Base-by-base conservation (phyloP, 306 rosid genomes). In the Astragalus glycyphyllos region DNA sequence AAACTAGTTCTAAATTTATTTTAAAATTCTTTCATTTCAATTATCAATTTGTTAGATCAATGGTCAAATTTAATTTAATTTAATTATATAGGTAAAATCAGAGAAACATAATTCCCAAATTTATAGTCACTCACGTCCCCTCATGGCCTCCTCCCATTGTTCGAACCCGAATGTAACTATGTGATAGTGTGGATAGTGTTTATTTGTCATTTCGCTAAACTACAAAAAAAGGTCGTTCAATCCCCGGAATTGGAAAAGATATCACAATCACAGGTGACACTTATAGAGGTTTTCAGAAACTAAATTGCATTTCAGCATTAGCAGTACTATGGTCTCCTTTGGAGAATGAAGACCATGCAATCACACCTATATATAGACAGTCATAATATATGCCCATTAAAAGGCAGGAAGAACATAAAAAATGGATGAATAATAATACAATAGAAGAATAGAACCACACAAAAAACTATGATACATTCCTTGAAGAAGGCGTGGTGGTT, bases 351-450 rank as follows among this genome's bases (percentile, higher is more conserved):
- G 69, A 31, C 65, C 51, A 71, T 34, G 34, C 74, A 62, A 72
- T 76, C 48, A 63, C 51, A 20, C 35, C 41, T 57, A 80, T 46
- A 68, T 7, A 45, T 49, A 49, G 65, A 53, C 26, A 23, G 63
- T 41, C 47, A 49, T 17, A 50, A n/a, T 62, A 65, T 64, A 54
- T 31, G 9, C 58, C 72, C 54, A 11, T 15, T 50, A 54, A 15
- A 71, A 55, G 69, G 46, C 68, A 74, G 38, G 38, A 74, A 54
- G 10, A 58, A 66, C 79, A 74, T 35, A 80, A 90, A 90, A 87
- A 86, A 81, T 81, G 88, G 67, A 76, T 75, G 75, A 75, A 74
- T 78, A 66, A 76, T 59, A 61, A 71, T 85, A 82, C 83, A 85
- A 76, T 61, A 17, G 65, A 11, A 13, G 17, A 62, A 60, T 11